Percentiles rank a stretch among this genome's conserved stretches.
Evolutionary conservation across 75 land plant genomes (phyloP).

Genomic region (Chamaecyparis obtusa): DNA sequence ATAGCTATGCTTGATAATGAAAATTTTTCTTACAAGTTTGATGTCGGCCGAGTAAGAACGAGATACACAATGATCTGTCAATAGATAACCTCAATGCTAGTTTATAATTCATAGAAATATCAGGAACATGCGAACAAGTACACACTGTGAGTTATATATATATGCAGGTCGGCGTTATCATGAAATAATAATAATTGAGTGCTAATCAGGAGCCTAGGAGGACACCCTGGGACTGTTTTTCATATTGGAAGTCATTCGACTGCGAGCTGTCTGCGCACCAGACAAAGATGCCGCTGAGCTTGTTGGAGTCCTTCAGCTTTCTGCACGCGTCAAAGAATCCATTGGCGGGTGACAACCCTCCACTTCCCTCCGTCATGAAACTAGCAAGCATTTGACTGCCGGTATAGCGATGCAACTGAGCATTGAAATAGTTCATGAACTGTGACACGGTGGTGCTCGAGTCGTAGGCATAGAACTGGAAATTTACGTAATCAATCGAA

Average conservation of each 20-base stretch:
- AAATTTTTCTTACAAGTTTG: too few species aligned
- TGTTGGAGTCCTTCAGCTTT: constrained; percentile 8
- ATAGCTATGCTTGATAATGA: too few species aligned
- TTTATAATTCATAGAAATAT: too few species aligned
- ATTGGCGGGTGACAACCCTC: constrained; percentile 10
- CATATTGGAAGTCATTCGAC: constrained; percentile 18
- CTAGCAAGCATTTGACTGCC: constrained; percentile 37
- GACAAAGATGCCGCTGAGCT: constrained; percentile 36
- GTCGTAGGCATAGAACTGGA: too few species aligned
- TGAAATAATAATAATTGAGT: background rate
- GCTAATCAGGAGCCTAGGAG: background rate
- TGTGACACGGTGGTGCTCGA: constrained; percentile 19
- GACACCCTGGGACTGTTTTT: constrained; percentile 17
- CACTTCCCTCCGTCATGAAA: constrained; percentile 17
- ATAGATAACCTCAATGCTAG: too few species aligned
- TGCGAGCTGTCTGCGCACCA: constrained; percentile 22
- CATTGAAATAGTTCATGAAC: constrained; percentile 23
- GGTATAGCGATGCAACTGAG: constrained; percentile 16
- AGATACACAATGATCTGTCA: too few species aligned
- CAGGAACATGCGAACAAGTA: too few species aligned
- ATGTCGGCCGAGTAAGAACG: too few species aligned
- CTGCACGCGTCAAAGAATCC: constrained; percentile 19
- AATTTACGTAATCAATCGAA: too few species aligned
- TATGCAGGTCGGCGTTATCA: too few species aligned
- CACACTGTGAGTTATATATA: too few species aligned